Evolutionary conservation across 2,329 filamentous ascomycete species (phyloP).

Genomic region (Sarocladiaceae sp.): DNA sequence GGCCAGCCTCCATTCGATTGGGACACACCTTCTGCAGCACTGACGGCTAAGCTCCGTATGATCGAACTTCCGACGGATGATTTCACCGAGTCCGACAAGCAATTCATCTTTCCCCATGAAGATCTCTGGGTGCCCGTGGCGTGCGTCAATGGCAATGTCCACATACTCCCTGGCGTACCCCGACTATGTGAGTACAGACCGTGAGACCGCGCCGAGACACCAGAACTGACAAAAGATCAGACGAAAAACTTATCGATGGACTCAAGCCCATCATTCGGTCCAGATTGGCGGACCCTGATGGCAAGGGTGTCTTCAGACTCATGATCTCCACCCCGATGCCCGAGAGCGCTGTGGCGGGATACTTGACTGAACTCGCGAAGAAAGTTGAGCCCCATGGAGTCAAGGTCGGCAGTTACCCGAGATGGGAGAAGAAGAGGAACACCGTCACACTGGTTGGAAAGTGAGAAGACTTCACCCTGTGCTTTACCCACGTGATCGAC

Average conservation of each 20-base stretch:
- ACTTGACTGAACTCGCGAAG: slow-evolving; percentile 73
- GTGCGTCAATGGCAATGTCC: slow-evolving; percentile 87
- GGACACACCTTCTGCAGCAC: slow-evolving; percentile 74
- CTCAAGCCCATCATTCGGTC: slow-evolving; percentile 67
- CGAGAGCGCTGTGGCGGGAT: slow-evolving; percentile 81
- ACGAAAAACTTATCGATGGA: slow-evolving; percentile 72
- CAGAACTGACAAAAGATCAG: slow-evolving; percentile 23
- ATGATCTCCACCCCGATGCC: slow-evolving; percentile 82
- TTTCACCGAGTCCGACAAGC: slow-evolving; percentile 57
- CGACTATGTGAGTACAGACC: slow-evolving; percentile 55
- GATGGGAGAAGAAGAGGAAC: slow-evolving; percentile 84
- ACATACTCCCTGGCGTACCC: slow-evolving; percentile 89
- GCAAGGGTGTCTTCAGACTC: slow-evolving; percentile 73
- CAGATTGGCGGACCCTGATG: slow-evolving; percentile 73
- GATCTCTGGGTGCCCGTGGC: slow-evolving; percentile 88
- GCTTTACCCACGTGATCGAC: neutral
- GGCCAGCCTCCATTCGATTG: slow-evolving; percentile 75
- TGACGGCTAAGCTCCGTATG: slow-evolving; percentile 85
- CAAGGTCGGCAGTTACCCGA: slow-evolving; percentile 93
- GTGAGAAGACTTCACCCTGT: too few relatives aligned
- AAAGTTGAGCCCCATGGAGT: slow-evolving; percentile 71
- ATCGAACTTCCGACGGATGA: slow-evolving; percentile 77
- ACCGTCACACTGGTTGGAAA: slow-evolving; percentile 81
- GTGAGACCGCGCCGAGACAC: neutral
- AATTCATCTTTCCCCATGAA: slow-evolving; percentile 74